A percentile compares a stretch with the other conserved stretches of the same genome.
Evolutionary conservation across 2,329 filamentous ascomycete genomes (phyloP).

Genomic region (Pestalotiopsis sp.): DNA sequence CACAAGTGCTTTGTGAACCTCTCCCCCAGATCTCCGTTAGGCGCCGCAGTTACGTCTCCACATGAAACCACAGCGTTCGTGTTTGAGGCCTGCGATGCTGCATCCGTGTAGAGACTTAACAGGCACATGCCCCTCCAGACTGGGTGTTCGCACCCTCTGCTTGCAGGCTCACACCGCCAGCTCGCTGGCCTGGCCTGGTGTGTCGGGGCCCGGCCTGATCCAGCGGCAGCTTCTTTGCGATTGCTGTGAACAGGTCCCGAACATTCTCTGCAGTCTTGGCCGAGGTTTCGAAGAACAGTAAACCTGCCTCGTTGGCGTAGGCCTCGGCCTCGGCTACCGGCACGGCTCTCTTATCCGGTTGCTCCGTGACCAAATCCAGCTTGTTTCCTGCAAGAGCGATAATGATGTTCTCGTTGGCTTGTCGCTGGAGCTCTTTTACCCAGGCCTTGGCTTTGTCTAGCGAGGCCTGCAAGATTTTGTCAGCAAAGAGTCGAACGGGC

Average conservation of each 20-base stretch:
- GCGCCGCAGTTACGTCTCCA: neutral
- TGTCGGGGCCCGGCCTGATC: conserved; percentile 95
- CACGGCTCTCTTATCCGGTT: conserved; percentile 94
- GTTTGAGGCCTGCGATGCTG: neutral
- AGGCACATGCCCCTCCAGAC: conserved; percentile 57
- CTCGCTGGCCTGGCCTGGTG: conserved; percentile 66
- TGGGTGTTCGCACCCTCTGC: conserved; percentile 61
- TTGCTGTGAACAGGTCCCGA: conserved; percentile 91
- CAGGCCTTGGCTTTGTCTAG: conserved; percentile 99
- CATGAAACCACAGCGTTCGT: neutral
- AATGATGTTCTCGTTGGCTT: conserved; percentile 99
- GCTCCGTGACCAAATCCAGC: conserved; percentile 90
- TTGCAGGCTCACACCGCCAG: conserved; percentile 56
- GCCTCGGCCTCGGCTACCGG: conserved; percentile 87
- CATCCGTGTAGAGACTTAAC: conserved; percentile 39
- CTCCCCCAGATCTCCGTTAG: neutral
- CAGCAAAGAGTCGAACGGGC: neutral
- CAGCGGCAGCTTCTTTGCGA: conserved; percentile 95
- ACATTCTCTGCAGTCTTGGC: conserved; percentile 98
- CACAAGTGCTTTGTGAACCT: neutral
- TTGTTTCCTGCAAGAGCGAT: conserved; percentile 98
- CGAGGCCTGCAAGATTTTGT: conserved; percentile 66
- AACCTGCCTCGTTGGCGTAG: conserved; percentile 88
- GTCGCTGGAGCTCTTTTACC: conserved; percentile 98
- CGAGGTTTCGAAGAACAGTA: conserved; percentile 98